Base-by-base conservation (phyloP, 2,329 filamentous ascomycete genomes). In the Thielaviopsis punctulata region DNA sequence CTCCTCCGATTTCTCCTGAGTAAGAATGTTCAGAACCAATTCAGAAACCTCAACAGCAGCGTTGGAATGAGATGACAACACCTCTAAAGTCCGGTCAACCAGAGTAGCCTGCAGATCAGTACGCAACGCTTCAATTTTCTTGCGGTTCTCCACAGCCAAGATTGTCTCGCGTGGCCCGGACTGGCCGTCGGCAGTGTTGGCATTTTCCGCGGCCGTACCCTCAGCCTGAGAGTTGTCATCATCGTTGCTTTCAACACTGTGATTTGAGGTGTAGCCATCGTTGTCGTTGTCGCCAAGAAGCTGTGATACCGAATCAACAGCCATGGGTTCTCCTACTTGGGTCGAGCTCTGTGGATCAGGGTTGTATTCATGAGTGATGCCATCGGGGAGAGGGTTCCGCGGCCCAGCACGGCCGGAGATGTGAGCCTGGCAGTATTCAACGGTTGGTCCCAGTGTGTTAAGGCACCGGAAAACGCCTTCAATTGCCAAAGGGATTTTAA, bases 1-100 rank as follows among this genome's bases (percentile, higher is more conserved):
- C 52, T 75, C 70, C 65, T 76, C 61, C 65, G 74, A 59, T 65
- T 74, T 57, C 65, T 77, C 63, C 76, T 80, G 61, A 62, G 76
- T 58, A 68, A 82, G 77, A 22, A 87, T 82, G 3, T 82, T 80
- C 36, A 77, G 77, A 52, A 98, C 89, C 19, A 98, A 72, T 60
- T 95, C 89, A 0, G 88, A 79, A 46, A 98, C 73, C 61, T 96
- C 90, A 59, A 95, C 92, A 0, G 92, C 93, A 10, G 90, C 80
- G 58, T 86, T 81, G 13, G 89, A 82, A 59, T 96, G 89, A 36
- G 83, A 82, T 63, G 90, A 84, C 51, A 98, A 80, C 30, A 96
- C 80, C 60, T 95, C 89, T 21, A 98, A 71, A 58, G 86, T 94
- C 54, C 87, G 84, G 59, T 95, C 89, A 55, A 96, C 89, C 52